Evolutionary conservation across 108 stramenopile species (phyloP).

Genomic region (Tribonema minus): DNA sequence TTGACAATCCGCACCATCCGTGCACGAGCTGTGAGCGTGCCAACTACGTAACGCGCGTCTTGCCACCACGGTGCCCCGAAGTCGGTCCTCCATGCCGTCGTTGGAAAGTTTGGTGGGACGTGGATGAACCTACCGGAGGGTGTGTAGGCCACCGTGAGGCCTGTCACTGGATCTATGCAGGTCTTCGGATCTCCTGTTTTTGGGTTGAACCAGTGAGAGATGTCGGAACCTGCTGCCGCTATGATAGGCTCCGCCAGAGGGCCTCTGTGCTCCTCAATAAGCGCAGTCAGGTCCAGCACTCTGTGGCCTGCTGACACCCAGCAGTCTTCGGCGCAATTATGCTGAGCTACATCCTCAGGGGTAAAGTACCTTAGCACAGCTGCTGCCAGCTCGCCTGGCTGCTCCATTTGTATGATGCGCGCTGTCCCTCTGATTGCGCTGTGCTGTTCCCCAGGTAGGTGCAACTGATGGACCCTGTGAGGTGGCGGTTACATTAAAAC

Average conservation of each 20-base stretch:
- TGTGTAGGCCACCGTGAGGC: conserved; percentile 50
- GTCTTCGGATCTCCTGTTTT: conserved; percentile 54
- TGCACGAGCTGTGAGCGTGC: conserved; percentile 47
- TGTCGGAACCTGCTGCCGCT: conserved; percentile 52
- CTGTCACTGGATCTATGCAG: conserved; percentile 52
- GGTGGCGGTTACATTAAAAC: neutral
- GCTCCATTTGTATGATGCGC: neutral
- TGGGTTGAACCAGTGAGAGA: conserved; percentile 63
- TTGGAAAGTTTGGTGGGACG: conserved; percentile 57
- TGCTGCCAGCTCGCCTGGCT: neutral
- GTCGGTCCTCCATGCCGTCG: conserved; percentile 51
- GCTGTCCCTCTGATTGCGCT: neutral
- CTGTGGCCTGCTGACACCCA: conserved; percentile 40
- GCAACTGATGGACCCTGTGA: neutral
- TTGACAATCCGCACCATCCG: conserved; percentile 55
- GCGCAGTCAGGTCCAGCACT: conserved; percentile 53
- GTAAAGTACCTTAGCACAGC: conserved; percentile 45
- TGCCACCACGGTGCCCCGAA: conserved; percentile 61
- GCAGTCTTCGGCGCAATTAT: conserved; percentile 63
- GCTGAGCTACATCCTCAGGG: conserved; percentile 54
- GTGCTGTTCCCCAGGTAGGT: neutral
- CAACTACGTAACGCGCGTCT: conserved; percentile 49
- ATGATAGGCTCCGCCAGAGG: conserved; percentile 57
- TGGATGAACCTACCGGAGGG: conserved; percentile 61
- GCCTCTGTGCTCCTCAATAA: conserved; percentile 47